Conservation (phyloP, 352 stramenopile genomes). For the Thalassiosira pacifica region DNA sequence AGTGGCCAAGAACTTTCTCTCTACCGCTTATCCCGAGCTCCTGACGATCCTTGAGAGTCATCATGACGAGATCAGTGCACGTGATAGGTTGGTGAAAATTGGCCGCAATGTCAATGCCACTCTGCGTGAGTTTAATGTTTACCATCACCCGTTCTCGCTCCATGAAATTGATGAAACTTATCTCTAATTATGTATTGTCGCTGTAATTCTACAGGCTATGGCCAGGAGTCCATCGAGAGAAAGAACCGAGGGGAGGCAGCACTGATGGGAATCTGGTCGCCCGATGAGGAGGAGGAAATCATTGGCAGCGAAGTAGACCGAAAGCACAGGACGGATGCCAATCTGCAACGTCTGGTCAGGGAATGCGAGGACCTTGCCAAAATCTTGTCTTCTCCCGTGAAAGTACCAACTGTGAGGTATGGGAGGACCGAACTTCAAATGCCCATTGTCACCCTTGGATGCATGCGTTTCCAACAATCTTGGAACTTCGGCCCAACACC, state of each 20-base stretch:
- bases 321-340: constrained; percentile 36
- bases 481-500: constrained; percentile 66
- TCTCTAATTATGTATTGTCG: too few relatives aligned
- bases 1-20: constrained; percentile 62
- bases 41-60: constrained; percentile 40
- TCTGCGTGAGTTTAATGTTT: constrained; percentile 25
- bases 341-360: constrained; percentile 57
- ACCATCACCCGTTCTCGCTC: too few relatives aligned
- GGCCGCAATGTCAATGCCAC: constrained; percentile 65
- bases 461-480: constrained; percentile 88
- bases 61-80: constrained; percentile 25
- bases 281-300: constrained; percentile 25
- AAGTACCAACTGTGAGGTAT: constrained; percentile 81
- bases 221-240: constrained; percentile 22
- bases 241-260: neutral
- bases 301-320: constrained; percentile 17
- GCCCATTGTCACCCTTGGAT: constrained; percentile 86
- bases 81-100: constrained; percentile 78
- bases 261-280: constrained; percentile 16
- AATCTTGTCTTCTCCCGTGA: constrained; percentile 25
- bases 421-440: constrained; percentile 86
- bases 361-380: constrained; percentile 64
- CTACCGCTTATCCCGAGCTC: constrained; percentile 51
- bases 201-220: too few relatives aligned
- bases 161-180: too few relatives aligned